These are phyloP conservation scores for Penicillium riverlandense DNA, from an alignment of 495 filamentous ascomycete genomes.

Conservation along the genomic window DNA sequence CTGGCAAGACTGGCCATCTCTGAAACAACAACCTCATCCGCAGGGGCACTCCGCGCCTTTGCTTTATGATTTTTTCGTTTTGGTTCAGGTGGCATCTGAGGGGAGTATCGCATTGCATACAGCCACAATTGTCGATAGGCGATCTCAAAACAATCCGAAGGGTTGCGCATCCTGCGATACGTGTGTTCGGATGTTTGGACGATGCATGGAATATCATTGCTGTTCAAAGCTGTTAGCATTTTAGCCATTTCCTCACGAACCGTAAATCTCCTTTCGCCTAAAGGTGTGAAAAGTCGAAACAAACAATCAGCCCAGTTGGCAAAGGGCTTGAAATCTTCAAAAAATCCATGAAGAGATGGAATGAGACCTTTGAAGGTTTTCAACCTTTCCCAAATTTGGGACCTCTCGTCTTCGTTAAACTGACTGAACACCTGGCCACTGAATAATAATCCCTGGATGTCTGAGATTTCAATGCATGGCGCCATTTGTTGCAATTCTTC, in stretches of 20 bases:
- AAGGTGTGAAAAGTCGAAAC: not conserved
- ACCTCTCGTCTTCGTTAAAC: conserved; percentile 11
- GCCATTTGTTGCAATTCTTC: conserved; percentile 4
- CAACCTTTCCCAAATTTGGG: conserved; percentile 11
- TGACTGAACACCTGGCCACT: conserved; percentile 11
- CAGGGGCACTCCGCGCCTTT: not conserved
- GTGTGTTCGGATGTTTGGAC: not conserved
- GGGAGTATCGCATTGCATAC: not conserved
- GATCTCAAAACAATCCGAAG: not conserved
- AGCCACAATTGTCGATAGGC: conserved; percentile 1
- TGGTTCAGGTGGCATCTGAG: too few species aligned
- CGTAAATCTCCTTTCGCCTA: not conserved
- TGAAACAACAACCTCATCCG: not conserved
- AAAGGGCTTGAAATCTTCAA: not conserved
- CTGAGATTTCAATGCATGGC: not conserved
- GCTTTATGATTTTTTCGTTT: not conserved
- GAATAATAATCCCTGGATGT: conserved; percentile 5
- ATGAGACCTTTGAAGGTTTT: conserved; percentile 1
- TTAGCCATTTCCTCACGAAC: not conserved
- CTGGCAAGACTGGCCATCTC: not conserved
- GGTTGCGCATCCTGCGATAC: not conserved
- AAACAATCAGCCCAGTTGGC: not conserved
- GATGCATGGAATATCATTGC: not conserved
- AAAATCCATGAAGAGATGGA: not conserved
- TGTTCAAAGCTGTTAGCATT: not conserved